Base-by-base conservation (phyloP, 495 filamentous ascomycete species). In the Pyronema omphalodes region DNA sequence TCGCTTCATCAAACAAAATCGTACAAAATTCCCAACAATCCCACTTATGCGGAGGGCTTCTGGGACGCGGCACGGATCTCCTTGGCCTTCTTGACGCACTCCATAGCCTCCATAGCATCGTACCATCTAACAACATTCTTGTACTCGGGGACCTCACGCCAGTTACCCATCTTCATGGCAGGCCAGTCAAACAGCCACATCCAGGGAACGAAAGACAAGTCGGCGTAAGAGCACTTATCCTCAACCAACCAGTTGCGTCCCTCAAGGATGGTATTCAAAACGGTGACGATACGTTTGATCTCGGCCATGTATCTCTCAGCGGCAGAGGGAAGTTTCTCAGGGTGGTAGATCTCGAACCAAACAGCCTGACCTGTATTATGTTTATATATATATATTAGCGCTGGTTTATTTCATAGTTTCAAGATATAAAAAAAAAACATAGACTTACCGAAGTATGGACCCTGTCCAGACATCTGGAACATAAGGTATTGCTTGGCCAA, bases 401-500 rank as follows among this genome's bases (percentile, higher is more conserved):
- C n/a, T 8, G 33, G 6, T 9, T 15, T 5, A 29, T 29, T 29
- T 29, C 1, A 29, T 29, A 29, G 23, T 5, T 29, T 29, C 23
- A 29, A 5, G 23, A 29, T 29, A 29, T n/a, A n/a, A n/a, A 15
- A 12, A 9, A 37, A 44, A 44, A n/a, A 29, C 9, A 6, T 34
- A 34, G 39, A 59, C 37, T 8, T 58, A 47, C 44, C 44, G 12
- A 34, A 51, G n/a, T 35, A 35, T 1, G 48, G 48, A 11, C 48
- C 48, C 55, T 56, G 12, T 55, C 60, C 80, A 2, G 72, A 73
- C 59, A 72, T 68, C 67, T 86, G 82, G 69, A 77, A 84, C 62
- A 73, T 73, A 0, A 84, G 70, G 71, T 75, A 85, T 61, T 86
- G 81, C 60, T 78, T 77, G 36, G 71, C 69, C 2, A 68, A 67